phyloP scores from a whole-genome alignment of 2,329 filamentous ascomycete genomes.

The Periconia sp. region DNA sequence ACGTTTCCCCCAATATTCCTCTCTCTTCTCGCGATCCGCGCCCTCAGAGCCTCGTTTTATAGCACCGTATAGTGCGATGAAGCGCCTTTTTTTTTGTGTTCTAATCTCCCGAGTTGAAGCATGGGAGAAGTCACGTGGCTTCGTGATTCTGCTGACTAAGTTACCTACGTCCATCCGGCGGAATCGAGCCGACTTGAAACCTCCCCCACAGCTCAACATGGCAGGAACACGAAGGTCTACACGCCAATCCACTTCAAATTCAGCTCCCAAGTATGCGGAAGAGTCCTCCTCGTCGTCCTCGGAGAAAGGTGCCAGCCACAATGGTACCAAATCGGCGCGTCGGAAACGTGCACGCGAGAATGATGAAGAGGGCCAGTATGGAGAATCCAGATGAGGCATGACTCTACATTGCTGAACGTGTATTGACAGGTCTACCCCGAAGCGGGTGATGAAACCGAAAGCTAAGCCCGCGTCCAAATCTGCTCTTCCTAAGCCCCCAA shows the following conservation, averaged over 20 bases:
- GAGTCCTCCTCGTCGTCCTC: slow-evolving; percentile 20
- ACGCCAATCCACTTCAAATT: background rate
- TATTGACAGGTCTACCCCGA: slow-evolving; percentile 22
- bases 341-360: slow-evolving; percentile 34
- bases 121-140: too few relatives aligned
- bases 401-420: background rate
- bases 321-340: slow-evolving; percentile 30
- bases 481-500: slow-evolving; percentile 13
- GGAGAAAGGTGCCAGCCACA: slow-evolving; percentile 22
- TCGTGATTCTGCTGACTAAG: too few relatives aligned
- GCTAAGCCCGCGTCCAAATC: slow-evolving; percentile 10
- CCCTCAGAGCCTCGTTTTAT: too few relatives aligned
- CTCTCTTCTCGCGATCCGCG: too few relatives aligned
- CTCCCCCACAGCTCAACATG: background rate
- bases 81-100: too few relatives aligned
- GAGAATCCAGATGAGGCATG: background rate
- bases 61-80: too few relatives aligned
- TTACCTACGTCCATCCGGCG: too few relatives aligned
- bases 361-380: slow-evolving; percentile 14
- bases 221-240: background rate
- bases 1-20: too few relatives aligned
- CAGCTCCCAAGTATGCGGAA: slow-evolving; percentile 29
- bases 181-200: too few relatives aligned
- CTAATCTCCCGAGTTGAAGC: too few relatives aligned
- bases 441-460: slow-evolving; percentile 24